phyloP scores from a whole-genome alignment of 2,329 filamentous ascomycete species.

The Trichoderma oligosporum region DNA sequence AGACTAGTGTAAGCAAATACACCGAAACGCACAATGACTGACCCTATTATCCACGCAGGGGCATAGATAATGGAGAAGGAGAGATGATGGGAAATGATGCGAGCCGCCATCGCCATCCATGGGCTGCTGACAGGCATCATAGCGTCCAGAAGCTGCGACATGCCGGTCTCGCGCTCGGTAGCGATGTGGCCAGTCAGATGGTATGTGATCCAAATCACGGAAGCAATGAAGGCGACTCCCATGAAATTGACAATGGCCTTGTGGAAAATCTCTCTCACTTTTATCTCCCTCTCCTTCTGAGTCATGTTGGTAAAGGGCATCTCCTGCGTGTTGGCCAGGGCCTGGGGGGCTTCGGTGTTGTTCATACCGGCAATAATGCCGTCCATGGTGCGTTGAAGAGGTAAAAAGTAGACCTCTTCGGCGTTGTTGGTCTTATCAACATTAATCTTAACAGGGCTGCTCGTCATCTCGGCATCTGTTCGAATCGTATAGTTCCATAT shows the following conservation, averaged over 20 bases:
- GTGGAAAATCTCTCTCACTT: constrained; percentile 69
- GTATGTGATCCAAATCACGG: constrained; percentile 77
- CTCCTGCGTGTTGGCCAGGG: constrained; percentile 49
- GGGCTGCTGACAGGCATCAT: constrained; percentile 76
- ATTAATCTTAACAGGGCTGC: constrained; percentile 58
- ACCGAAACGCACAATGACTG: constrained; percentile 57
- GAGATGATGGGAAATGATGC: constrained; percentile 75
- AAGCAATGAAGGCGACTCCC: constrained; percentile 73
- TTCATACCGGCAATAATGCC: constrained; percentile 60
- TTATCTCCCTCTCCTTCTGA: constrained; percentile 59
- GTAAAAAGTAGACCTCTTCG: constrained; percentile 71
- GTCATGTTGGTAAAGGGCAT: constrained; percentile 75
- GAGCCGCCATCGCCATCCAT: constrained; percentile 74
- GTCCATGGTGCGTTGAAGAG: constrained; percentile 76
- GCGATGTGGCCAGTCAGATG: constrained; percentile 84
- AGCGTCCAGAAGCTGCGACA: constrained; percentile 83
- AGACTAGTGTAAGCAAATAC: constrained; percentile 63
- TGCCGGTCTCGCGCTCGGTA: constrained; percentile 78
- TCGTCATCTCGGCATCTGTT: constrained; percentile 63
- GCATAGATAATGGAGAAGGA: constrained; percentile 77
- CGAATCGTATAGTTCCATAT: constrained; percentile 85
- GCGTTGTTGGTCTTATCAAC: constrained; percentile 65
- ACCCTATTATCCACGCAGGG: constrained; percentile 78
- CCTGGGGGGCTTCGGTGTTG: constrained; percentile 35
- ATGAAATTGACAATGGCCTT: constrained; percentile 68